A percentile compares a stretch with the other conserved stretches of the same genome.
These are phyloP conservation scores for Pilaira anomala DNA, from an alignment of 192 early-diverging fungal species.

Conservation along the genomic window DNA sequence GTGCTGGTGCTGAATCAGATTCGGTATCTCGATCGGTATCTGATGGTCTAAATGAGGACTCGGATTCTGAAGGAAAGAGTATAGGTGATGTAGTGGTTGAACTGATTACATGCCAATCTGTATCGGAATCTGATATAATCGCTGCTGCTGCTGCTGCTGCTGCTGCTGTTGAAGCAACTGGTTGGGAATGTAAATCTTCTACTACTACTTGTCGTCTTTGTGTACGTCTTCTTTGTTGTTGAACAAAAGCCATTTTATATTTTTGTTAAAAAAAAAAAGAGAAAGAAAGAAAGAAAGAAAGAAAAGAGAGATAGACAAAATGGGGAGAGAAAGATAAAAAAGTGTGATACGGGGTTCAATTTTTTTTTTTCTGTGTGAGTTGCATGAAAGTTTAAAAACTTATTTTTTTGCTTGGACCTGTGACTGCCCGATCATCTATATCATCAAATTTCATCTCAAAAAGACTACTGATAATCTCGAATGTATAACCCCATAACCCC, in stretches of 20 bases:
- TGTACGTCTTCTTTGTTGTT: conserved; percentile 25
- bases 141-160: not conserved
- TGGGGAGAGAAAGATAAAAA: conserved; percentile 13
- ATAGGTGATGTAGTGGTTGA: conserved; percentile 6
- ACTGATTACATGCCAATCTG: conserved; percentile 36
- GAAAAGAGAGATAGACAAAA: not conserved
- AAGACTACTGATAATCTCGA: too few relatives aligned
- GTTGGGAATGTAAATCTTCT: not conserved
- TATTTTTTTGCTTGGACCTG: too few relatives aligned
- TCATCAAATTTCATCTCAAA: not conserved
- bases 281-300: conserved; percentile 11
- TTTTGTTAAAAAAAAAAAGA: conserved; percentile 8
- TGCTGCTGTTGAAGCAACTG: not conserved
- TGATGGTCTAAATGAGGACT: conserved; percentile 26
- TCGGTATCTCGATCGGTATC: conserved; percentile 32
- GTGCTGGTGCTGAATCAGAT: conserved; percentile 16
- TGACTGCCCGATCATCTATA: not conserved
- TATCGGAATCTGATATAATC: conserved; percentile 26
- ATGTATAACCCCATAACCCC: too few relatives aligned
- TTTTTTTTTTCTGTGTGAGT: too few relatives aligned
- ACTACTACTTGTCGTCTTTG: not conserved
- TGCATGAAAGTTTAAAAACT: too few relatives aligned
- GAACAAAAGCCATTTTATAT: conserved; percentile 38
- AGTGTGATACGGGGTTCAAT: not conserved
- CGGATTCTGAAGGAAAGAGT: conserved; percentile 25